Evolutionary conservation across 2,329 filamentous ascomycete species (phyloP).

Genomic region (Sclerotinia spermophila): DNA sequence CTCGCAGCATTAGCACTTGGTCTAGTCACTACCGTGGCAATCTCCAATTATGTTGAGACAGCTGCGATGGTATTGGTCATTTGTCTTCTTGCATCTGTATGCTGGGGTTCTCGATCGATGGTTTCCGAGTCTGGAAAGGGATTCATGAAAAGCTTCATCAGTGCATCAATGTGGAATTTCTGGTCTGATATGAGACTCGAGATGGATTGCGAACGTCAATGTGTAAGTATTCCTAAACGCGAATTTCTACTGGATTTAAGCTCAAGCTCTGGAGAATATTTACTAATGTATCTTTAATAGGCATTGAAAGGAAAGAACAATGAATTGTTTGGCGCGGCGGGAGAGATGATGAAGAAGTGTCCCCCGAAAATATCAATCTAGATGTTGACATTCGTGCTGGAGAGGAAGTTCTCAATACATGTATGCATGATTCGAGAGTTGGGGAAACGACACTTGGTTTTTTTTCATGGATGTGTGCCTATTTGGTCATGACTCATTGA

Average conservation of each 20-base stretch:
- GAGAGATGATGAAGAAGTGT: not conserved
- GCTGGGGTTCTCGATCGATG: not conserved
- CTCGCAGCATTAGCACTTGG: not conserved
- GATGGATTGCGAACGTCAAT: not conserved
- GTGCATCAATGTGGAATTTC: not conserved
- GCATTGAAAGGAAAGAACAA: not conserved
- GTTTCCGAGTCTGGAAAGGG: not conserved
- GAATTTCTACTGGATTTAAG: not conserved
- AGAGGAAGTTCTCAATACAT: not conserved
- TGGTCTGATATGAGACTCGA: not conserved
- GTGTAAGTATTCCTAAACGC: not conserved
- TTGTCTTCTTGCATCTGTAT: not conserved
- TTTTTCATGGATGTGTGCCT: not conserved
- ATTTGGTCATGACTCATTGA: not conserved
- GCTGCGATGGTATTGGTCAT: not conserved
- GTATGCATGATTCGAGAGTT: not conserved
- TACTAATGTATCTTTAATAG: not conserved
- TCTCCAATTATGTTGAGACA: not conserved
- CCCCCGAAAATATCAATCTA: not conserved
- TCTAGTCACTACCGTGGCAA: not conserved
- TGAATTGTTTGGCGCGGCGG: not conserved
- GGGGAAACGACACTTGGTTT: not conserved
- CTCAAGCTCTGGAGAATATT: not conserved
- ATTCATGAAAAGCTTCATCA: not conserved
- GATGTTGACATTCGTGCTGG: not conserved